Conservation (phyloP, 2,329 filamentous ascomycete genomes). For the Arthrobotrys megalospora region DNA sequence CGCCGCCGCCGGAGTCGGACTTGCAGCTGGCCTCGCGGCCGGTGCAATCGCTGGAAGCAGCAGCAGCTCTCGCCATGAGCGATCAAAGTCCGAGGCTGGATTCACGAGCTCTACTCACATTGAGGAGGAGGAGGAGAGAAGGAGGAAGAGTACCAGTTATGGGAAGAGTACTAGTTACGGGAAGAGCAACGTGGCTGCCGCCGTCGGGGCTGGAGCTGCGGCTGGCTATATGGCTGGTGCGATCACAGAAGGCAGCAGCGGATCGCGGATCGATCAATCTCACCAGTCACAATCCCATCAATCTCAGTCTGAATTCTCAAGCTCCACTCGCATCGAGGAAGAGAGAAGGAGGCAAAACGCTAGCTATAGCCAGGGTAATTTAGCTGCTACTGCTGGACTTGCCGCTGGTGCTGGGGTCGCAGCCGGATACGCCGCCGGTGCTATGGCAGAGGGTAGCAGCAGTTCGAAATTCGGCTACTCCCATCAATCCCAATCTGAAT, state of each 20-base stretch:
- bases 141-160: constrained; percentile 3
- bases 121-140: constrained; percentile 12
- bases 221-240: constrained; percentile 6
- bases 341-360: constrained; percentile 7
- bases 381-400: not conserved
- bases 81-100: constrained; percentile 16
- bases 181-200: not conserved
- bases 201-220: constrained; percentile 6
- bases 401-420: constrained; percentile 2
- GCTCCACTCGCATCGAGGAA: constrained; percentile 10
- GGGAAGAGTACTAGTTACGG: not conserved
- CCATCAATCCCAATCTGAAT: constrained; percentile 16
- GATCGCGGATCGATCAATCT: not conserved
- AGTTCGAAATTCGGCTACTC: constrained; percentile 15
- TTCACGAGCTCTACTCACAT: not conserved
- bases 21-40: constrained; percentile 11
- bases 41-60: constrained; percentile 15
- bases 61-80: constrained; percentile 8
- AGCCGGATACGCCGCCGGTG: not conserved
- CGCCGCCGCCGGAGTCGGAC: constrained; percentile 12
- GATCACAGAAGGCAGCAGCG: not conserved
- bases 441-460: constrained; percentile 8
- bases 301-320: constrained; percentile 14
- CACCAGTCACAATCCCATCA: not conserved
- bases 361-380: constrained; percentile 10